A percentile compares a stretch with the other conserved stretches of the same genome.
Evolutionary conservation across 106 monocot species (phyloP).

Genomic region (Dendrobium chrysotoxum): DNA sequence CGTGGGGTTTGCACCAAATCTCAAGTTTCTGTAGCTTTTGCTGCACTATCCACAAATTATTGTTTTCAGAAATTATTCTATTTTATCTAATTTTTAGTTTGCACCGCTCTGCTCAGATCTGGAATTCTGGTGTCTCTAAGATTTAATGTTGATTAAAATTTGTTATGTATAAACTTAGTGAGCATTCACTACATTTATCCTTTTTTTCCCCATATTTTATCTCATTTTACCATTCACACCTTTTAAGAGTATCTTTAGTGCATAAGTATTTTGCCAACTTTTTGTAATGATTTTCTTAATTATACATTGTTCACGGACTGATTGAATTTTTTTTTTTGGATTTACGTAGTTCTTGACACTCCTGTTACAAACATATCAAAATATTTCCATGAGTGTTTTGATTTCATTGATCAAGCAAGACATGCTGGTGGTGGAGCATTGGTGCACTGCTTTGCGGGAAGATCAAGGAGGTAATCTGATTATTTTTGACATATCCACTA

Average conservation of each 20-base stretch:
- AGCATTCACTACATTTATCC: background rate
- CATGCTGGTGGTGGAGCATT: conserved; percentile 50
- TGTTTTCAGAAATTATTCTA: background rate
- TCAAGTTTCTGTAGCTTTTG: background rate
- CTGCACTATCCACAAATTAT: background rate
- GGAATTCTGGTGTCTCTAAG: too few relatives aligned
- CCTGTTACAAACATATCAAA: conserved; percentile 40
- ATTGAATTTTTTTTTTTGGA: background rate
- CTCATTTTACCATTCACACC: background rate
- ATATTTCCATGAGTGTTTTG: conserved; percentile 78
- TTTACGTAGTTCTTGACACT: conserved; percentile 60
- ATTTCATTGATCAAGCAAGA: conserved; percentile 77
- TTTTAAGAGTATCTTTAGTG: background rate
- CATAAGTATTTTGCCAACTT: background rate
- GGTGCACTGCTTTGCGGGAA: conserved; percentile 98
- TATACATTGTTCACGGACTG: background rate
- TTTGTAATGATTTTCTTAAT: background rate
- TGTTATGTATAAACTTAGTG: background rate
- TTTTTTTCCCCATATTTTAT: too few relatives aligned
- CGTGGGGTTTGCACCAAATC: background rate
- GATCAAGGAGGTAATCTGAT: conserved; percentile 73
- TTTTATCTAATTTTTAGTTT: background rate
- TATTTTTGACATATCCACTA: background rate
- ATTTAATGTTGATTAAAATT: background rate
- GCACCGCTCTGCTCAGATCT: background rate